Percentiles rank a stretch among this genome's conserved stretches.
Conservation (phyloP, 1,284 basidiomycete genomes). For the Ganoderma sinense region DNA sequence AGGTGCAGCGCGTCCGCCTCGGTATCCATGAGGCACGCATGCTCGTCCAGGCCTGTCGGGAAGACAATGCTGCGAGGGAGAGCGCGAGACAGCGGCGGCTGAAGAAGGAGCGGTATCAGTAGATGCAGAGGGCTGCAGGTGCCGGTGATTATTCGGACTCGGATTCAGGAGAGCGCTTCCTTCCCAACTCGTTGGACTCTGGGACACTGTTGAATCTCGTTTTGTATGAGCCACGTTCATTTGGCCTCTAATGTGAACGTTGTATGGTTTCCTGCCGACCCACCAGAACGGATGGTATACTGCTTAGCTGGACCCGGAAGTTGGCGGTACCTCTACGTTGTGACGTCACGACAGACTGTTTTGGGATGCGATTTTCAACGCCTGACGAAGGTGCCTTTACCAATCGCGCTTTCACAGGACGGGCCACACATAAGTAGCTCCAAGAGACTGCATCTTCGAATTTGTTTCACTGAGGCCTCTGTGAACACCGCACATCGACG, state of each 20-base stretch:
- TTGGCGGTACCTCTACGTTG: too few relatives aligned
- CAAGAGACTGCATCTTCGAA: too few relatives aligned
- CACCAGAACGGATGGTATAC: background rate
- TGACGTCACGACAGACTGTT: too few relatives aligned
- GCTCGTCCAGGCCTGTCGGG: constrained; percentile 40
- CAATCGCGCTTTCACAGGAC: too few relatives aligned
- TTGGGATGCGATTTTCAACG: background rate
- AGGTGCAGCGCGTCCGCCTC: constrained; percentile 47
- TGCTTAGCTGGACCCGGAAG: background rate
- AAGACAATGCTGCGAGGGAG: constrained; percentile 36
- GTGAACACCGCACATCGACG: too few relatives aligned
- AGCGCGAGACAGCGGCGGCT: constrained; percentile 29
- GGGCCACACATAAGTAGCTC: too few relatives aligned
- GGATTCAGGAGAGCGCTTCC: background rate
- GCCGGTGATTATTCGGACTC: background rate
- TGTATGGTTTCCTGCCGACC: background rate
- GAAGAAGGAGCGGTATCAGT: constrained; percentile 35
- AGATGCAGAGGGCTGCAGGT: background rate
- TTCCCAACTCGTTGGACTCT: background rate
- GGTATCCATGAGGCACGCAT: constrained; percentile 46
- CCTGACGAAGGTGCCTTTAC: too few relatives aligned
- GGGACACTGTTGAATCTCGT: background rate
- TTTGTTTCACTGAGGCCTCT: too few relatives aligned
- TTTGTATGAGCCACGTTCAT: constrained; percentile 4
- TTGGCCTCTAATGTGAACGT: constrained; percentile 2